Conservation (phyloP, 768 basidiomycete species). For the Omphalotus guepiniiformis region DNA sequence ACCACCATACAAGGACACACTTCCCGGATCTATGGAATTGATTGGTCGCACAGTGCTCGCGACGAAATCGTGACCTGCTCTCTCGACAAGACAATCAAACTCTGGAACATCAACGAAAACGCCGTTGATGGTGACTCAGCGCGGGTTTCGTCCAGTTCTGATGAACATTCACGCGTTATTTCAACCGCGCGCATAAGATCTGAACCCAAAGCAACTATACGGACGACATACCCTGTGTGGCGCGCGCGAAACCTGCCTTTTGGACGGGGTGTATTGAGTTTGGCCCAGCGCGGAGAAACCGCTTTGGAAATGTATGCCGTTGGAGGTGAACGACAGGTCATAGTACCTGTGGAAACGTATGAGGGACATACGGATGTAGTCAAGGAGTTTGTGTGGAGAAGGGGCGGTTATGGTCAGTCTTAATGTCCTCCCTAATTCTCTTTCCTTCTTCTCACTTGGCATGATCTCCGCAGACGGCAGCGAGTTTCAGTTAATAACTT, state of each 20-base stretch:
- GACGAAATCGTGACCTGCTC: conserved; percentile 92
- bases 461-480: conserved; percentile 25
- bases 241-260: conserved; percentile 90
- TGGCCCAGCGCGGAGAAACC: conserved; percentile 86
- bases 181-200: conserved; percentile 13
- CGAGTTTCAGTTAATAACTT: conserved; percentile 60
- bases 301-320: conserved; percentile 78
- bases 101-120: conserved; percentile 58
- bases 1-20: conserved; percentile 73
- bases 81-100: conserved; percentile 89
- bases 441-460: neutral
- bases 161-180: conserved; percentile 13
- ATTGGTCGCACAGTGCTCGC: conserved; percentile 79
- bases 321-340: conserved; percentile 22
- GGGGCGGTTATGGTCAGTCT: conserved; percentile 38
- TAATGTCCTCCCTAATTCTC: neutral
- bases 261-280: conserved; percentile 78
- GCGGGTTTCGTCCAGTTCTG: neutral
- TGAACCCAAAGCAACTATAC: conserved; percentile 53
- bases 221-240: conserved; percentile 90
- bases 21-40: conserved; percentile 96
- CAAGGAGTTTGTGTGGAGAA: conserved; percentile 97
- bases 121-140: neutral
- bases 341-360: conserved; percentile 56
- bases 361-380: conserved; percentile 92